Conservation (phyloP, 2,329 filamentous ascomycete species). For the Aureobasidium sp. region DNA sequence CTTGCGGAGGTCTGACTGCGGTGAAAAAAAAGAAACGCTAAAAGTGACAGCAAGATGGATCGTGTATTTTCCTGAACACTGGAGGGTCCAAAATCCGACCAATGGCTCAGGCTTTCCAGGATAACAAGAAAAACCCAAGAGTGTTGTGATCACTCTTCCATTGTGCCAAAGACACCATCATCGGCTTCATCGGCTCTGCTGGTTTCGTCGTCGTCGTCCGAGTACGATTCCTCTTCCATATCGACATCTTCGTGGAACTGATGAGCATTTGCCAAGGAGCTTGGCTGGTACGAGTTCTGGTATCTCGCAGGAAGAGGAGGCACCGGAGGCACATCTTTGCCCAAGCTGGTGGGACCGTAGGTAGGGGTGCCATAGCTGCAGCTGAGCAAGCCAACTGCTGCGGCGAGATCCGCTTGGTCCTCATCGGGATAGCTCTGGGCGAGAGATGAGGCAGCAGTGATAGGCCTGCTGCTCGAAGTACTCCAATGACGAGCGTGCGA, state of each 20-base stretch:
- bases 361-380: slow-evolving; percentile 84
- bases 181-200: slow-evolving; percentile 74
- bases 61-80: slow-evolving; percentile 2
- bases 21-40: not conserved
- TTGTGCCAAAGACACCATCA: slow-evolving; percentile 88
- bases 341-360: slow-evolving; percentile 55
- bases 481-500: slow-evolving; percentile 60
- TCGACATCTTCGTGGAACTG: slow-evolving; percentile 35
- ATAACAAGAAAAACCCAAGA: not conserved
- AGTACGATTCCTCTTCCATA: slow-evolving; percentile 37
- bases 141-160: slow-evolving; percentile 65
- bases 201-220: slow-evolving; percentile 43
- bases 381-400: slow-evolving; percentile 81
- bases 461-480: slow-evolving; percentile 59
- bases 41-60: slow-evolving; percentile 3
- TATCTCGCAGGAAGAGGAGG: slow-evolving; percentile 80
- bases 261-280: slow-evolving; percentile 19
- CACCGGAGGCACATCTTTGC: slow-evolving; percentile 74
- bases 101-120: not conserved
- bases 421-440: slow-evolving; percentile 67
- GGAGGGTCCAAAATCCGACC: slow-evolving; percentile 5
- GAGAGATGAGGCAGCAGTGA: slow-evolving; percentile 57
- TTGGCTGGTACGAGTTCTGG: slow-evolving; percentile 40
- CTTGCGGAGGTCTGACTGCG: slow-evolving; percentile 24
- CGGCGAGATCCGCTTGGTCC: slow-evolving; percentile 81